phyloP scores from a whole-genome alignment of 495 filamentous ascomycete genomes.

The Annulohypoxylon bovei region DNA sequence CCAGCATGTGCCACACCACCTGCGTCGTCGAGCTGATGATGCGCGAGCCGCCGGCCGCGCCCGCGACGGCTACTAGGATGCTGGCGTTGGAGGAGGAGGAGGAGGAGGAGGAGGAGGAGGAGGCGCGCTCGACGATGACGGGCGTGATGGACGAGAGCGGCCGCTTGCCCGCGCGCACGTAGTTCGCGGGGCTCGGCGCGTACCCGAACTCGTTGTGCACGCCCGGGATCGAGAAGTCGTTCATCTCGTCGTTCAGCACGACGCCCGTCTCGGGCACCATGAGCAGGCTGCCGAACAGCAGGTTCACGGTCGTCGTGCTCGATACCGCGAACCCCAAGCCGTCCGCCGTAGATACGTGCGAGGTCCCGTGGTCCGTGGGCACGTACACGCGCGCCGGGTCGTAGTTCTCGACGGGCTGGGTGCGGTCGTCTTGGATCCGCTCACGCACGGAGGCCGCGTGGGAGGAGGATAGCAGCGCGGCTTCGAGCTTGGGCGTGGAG shows the following conservation, averaged over 20 bases:
- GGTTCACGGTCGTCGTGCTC: constrained; percentile 83
- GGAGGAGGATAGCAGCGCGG: constrained; percentile 67
- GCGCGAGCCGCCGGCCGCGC: constrained; percentile 78
- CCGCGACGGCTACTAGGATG: constrained; percentile 62
- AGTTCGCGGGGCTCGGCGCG: constrained; percentile 76
- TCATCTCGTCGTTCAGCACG: constrained; percentile 92
- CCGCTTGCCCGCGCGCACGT: constrained; percentile 75
- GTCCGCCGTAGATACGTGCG: constrained; percentile 78
- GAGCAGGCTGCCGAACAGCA: constrained; percentile 80
- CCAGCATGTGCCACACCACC: constrained; percentile 74
- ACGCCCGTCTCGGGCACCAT: constrained; percentile 84
- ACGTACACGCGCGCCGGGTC: constrained; percentile 61
- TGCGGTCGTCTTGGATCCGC: constrained; percentile 75
- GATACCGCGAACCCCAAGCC: constrained; percentile 73
- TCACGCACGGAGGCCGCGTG: constrained; percentile 67
- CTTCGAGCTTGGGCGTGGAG: constrained; percentile 60
- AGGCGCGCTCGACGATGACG: constrained; percentile 70
- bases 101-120: constrained; percentile 33
- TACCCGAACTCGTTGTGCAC: constrained; percentile 79
- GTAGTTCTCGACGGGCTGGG: constrained; percentile 76
- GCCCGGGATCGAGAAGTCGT: constrained; percentile 80
- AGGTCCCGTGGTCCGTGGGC: constrained; percentile 71
- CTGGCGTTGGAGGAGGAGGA: constrained; percentile 44
- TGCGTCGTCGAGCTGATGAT: constrained; percentile 85
- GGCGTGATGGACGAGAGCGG: constrained; percentile 79